phyloP scores from a whole-genome alignment of 1,139 yeast genomes.

The Kodamaea arcana region DNA sequence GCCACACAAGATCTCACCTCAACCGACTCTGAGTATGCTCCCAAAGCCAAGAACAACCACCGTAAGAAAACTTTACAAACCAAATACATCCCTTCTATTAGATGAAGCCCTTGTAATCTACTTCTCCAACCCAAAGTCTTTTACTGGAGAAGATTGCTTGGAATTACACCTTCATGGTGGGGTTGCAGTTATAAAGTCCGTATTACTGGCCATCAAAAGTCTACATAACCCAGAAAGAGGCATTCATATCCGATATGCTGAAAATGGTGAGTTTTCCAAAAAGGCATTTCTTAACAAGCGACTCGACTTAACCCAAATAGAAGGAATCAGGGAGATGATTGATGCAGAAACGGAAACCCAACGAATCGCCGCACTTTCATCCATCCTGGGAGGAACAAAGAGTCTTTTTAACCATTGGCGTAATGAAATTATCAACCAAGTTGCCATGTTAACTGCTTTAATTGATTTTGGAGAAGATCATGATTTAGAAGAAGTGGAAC shows the following conservation, averaged over 20 bases:
- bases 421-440: constrained; percentile 52
- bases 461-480: constrained; percentile 97
- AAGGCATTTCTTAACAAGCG: constrained; percentile 76
- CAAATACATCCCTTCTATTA: constrained; percentile 38
- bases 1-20: constrained; percentile 18
- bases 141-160: constrained; percentile 86
- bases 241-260: constrained; percentile 69
- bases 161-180: constrained; percentile 96
- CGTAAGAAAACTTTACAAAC: constrained; percentile 50
- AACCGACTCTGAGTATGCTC: constrained; percentile 17
- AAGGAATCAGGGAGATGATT: constrained; percentile 83
- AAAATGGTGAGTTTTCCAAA: constrained; percentile 86
- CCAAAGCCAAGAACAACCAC: constrained; percentile 55
- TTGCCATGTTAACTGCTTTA: constrained; percentile 78
- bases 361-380: constrained; percentile 66
- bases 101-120: constrained; percentile 75
- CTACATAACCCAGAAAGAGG: constrained; percentile 43
- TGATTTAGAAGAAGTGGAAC: constrained; percentile 61
- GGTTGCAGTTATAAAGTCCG: constrained; percentile 71
- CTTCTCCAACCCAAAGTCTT: constrained; percentile 75
- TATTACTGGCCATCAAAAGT: constrained; percentile 56
- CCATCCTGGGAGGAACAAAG: constrained; percentile 68
- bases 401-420: constrained; percentile 64
- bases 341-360: constrained; percentile 95
- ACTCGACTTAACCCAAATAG: constrained; percentile 74